Base-by-base conservation (phyloP, 345 rosid genomes). In the Eutrema heterophyllum region DNA sequence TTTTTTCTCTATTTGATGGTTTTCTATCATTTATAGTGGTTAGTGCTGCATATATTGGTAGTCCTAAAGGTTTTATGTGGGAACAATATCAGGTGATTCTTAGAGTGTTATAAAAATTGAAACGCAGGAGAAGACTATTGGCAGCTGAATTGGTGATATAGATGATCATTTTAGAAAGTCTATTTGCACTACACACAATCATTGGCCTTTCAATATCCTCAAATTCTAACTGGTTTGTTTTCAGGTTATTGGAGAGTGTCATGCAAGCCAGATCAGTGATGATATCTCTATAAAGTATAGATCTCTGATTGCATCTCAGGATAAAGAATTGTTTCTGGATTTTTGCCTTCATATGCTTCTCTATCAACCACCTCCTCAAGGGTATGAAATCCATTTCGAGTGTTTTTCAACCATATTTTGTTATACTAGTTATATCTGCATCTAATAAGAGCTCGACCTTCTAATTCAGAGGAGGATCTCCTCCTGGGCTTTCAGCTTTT, bases 221-320 rank as follows among this genome's bases (percentile, higher is more conserved):
- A 32, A 14, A n/a, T 48, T 46, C 14, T 43, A 64, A 59, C 46
- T 78, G 72, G 41, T 13, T 73, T 81, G 74, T 64, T 80, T 78
- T 73, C 80, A 94, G 98, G 96, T 87, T 68, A 86, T 89, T 56
- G 96, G 96, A 79, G 96, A 89, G 73, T 94, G 97, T 65, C 96
- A 94, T 86, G 89, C 88, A 64, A 84, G 69, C 45, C 70, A 71
- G 55, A 75, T 89, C 75, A 81, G 84, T 77, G 86, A 86, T 45
- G 96, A 89, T 70, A 79, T 80, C 73, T 87, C 88, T 72, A 82
- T 57, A 50, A 91, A 89, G 76, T 94, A 94, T 79, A 85, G 59
- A 75, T 83, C 81, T 78, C 44, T 82, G 57, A 73, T 71, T 72
- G 78, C 64, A 67, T 79, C 81, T 55, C 82, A 75, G 82, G 97